These are phyloP conservation scores for Mucor racemosus DNA, from an alignment of 371 early-diverging fungal species.

Conservation along the genomic window DNA sequence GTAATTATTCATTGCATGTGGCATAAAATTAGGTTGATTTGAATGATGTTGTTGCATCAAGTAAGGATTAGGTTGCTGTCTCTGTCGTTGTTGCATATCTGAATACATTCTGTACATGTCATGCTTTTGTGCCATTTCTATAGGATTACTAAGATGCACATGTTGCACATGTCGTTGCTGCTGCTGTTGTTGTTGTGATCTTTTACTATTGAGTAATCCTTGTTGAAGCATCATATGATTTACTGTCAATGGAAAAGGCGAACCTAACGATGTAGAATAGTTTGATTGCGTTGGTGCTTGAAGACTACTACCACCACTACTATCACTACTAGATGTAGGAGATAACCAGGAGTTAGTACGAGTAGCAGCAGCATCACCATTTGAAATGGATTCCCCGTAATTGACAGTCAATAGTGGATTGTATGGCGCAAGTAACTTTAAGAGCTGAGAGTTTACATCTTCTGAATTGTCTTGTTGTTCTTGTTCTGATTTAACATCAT, in stretches of 20 bases:
- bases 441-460: constrained; percentile 16
- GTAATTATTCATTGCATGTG: background rate
- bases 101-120: constrained; percentile 12
- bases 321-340: background rate
- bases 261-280: background rate
- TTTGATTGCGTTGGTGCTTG: background rate
- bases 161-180: background rate
- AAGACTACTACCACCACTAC: background rate
- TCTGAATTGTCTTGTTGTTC: constrained; percentile 6
- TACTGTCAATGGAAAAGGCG: background rate
- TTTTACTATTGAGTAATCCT: constrained; percentile 4
- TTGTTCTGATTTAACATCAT: background rate
- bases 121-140: constrained; percentile 5
- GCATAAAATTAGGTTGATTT: constrained; percentile 1
- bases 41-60: background rate
- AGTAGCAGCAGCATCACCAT: background rate
- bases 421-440: constrained; percentile 19
- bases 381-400: background rate
- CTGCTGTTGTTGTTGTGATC: background rate
- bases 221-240: constrained; percentile 7
- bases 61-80: background rate
- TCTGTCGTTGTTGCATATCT: constrained; percentile 4
- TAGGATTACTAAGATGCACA: background rate
- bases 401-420: constrained; percentile 10
- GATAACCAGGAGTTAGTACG: background rate